These are phyloP conservation scores for Bassia scoparia DNA, from an alignment of 148 eudicot species.

Conservation along the genomic window DNA sequence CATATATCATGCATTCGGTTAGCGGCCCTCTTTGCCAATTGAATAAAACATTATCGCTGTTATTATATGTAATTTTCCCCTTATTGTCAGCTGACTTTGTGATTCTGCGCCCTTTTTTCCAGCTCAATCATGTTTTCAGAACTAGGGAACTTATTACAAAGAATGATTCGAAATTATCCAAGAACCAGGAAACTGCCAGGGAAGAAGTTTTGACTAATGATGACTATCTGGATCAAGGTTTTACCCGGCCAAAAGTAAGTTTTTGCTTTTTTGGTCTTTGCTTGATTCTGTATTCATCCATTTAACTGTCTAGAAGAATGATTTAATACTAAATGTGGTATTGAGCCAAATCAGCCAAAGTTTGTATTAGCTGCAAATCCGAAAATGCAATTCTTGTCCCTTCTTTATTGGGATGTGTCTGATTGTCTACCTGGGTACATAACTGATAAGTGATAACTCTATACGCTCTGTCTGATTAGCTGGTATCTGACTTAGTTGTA, in stretches of 20 bases:
- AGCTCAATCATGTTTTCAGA: conserved; percentile 84
- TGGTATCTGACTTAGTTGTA: no score
- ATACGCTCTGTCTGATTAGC: neutral
- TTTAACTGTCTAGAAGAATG: neutral
- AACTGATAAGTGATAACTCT: neutral
- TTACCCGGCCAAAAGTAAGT: conserved; percentile 86
- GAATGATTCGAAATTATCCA: conserved; percentile 65
- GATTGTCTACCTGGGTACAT: neutral
- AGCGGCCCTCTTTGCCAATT: conserved; percentile 23
- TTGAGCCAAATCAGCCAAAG: neutral
- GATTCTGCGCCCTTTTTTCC: conserved; percentile 25
- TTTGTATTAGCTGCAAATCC: neutral
- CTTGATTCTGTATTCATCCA: neutral
- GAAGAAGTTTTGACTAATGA: conserved; percentile 43
- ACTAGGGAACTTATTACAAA: conserved; percentile 65
- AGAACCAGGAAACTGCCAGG: conserved; percentile 38
- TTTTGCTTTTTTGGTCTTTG: conserved; percentile 7
- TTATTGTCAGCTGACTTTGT: neutral
- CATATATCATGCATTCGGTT: conserved; percentile 84
- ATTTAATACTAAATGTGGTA: neutral
- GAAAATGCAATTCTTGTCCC: neutral
- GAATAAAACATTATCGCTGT: neutral
- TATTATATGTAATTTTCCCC: neutral
- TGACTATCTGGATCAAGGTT: conserved; percentile 76
- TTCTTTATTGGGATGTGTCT: no score